Conservation (phyloP, 2,329 filamentous ascomycete species). For the Fonsecaea pedrosoi region DNA sequence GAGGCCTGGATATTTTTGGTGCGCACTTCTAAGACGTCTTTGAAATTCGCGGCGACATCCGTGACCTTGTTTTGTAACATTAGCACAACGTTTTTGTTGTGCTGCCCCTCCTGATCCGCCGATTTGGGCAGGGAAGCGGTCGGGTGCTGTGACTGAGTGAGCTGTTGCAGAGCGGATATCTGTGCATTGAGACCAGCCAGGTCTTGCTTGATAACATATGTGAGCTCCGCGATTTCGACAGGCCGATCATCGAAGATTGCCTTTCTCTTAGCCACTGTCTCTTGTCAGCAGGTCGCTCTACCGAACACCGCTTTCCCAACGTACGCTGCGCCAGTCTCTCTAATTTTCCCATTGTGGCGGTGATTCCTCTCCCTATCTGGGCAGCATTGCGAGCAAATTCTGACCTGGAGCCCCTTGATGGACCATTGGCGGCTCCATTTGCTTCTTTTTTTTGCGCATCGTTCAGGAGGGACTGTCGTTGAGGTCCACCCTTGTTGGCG, state of each 20-base stretch:
- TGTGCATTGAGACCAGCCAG: slow-evolving; percentile 84
- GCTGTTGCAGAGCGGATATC: slow-evolving; percentile 79
- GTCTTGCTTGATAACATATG: slow-evolving; percentile 97
- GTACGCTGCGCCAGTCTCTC: slow-evolving; percentile 85
- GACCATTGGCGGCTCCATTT: slow-evolving; percentile 63
- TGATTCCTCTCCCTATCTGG: slow-evolving; percentile 90
- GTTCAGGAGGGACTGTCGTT: slow-evolving; percentile 79
- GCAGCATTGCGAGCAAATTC: slow-evolving; percentile 93
- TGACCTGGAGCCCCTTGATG: slow-evolving; percentile 67
- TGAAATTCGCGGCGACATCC: slow-evolving; percentile 93
- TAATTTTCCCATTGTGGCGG: slow-evolving; percentile 90
- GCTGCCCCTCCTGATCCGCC: slow-evolving; percentile 82
- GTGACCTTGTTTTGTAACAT: slow-evolving; percentile 54
- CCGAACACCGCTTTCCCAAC: slow-evolving; percentile 42
- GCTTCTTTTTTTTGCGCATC: slow-evolving; percentile 67
- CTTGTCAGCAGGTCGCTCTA: slow-evolving; percentile 21
- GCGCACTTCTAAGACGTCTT: slow-evolving; percentile 92
- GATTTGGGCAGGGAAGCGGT: slow-evolving; percentile 55
- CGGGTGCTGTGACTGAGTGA: slow-evolving; percentile 79
- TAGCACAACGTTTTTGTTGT: slow-evolving; percentile 82
- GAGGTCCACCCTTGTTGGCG: slow-evolving; percentile 75
- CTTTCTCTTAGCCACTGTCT: slow-evolving; percentile 85
- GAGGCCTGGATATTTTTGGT: slow-evolving; percentile 98
- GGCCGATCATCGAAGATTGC: slow-evolving; percentile 97
- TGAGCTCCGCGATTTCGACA: slow-evolving; percentile 95